Conservation (phyloP, 768 basidiomycete species). For the Steccherinum ochraceum region DNA sequence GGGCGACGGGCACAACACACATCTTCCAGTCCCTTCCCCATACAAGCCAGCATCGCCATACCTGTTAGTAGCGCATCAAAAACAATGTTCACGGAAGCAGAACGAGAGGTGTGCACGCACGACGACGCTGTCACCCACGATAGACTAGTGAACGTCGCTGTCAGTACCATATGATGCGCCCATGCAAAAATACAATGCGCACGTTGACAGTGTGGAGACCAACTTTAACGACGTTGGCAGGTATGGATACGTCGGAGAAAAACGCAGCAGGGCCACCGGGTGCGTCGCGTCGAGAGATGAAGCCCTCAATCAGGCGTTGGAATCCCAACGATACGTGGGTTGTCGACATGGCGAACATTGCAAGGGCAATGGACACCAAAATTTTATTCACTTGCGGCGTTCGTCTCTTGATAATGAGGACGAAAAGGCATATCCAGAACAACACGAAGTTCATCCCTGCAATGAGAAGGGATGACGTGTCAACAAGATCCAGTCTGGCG, state of each 20-base stretch:
- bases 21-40: constrained; percentile 27
- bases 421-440: constrained; percentile 23
- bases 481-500: not conserved
- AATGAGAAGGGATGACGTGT: not conserved
- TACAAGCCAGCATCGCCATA: constrained; percentile 29
- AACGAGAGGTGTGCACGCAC: constrained; percentile 10
- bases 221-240: constrained; percentile 30
- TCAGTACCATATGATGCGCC: not conserved
- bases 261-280: constrained; percentile 26
- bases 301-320: constrained; percentile 29
- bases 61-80: constrained; percentile 8
- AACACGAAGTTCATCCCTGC: constrained; percentile 26
- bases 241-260: constrained; percentile 28
- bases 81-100: not conserved
- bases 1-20: constrained; percentile 22
- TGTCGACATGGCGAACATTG: constrained; percentile 29
- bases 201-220: constrained; percentile 28
- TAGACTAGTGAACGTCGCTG: constrained; percentile 15
- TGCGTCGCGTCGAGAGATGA: constrained; percentile 22
- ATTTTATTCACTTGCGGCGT: constrained; percentile 18
- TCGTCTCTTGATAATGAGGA: constrained; percentile 19
- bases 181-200: constrained; percentile 3
- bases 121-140: constrained; percentile 28
- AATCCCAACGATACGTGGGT: constrained; percentile 29
- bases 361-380: constrained; percentile 19